Percentiles rank a stretch among this genome's conserved stretches.
These are phyloP conservation scores for Erythrobasidium hasegawianum DNA, from an alignment of 1,284 basidiomycete species.

Conservation along the genomic window DNA sequence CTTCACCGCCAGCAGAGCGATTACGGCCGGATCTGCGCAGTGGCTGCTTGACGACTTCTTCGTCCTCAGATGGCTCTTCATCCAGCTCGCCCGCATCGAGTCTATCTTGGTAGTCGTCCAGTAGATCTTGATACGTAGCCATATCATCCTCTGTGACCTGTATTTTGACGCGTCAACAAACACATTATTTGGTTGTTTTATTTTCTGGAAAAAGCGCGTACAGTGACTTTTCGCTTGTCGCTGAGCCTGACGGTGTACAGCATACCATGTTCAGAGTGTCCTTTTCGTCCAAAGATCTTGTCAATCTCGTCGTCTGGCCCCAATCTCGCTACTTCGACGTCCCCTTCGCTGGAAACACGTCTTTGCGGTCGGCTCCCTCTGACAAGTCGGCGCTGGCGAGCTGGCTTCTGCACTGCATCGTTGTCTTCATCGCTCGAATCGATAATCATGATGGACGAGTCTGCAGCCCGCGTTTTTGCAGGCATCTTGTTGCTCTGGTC, in stretches of 20 bases:
- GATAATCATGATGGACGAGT: no score
- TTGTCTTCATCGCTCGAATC: no score
- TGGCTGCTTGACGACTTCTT: neutral
- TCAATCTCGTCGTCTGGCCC: slow-evolving; percentile 32
- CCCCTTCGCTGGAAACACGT: neutral
- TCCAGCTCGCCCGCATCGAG: slow-evolving; percentile 12
- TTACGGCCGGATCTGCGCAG: neutral
- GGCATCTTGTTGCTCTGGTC: neutral
- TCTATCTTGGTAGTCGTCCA: slow-evolving; percentile 14
- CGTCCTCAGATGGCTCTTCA: neutral
- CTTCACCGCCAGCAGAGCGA: neutral
- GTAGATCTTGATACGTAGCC: slow-evolving; percentile 20
- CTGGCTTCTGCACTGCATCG: no score
- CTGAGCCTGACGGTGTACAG: slow-evolving; percentile 29
- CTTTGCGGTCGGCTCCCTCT: neutral
- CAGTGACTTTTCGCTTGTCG: slow-evolving; percentile 15
- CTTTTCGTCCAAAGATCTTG: slow-evolving; percentile 22
- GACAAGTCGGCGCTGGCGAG: no score
- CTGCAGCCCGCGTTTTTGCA: no score
- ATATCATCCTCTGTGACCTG: slow-evolving; percentile 25
- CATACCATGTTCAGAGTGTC: neutral
- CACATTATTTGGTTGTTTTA: neutral
- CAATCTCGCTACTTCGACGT: slow-evolving; percentile 2
- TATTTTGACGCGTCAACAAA: neutral
- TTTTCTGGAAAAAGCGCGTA: neutral